Conservation (phyloP, 192 early-diverging fungal genomes). For the Gamsiella multidivaricata region DNA sequence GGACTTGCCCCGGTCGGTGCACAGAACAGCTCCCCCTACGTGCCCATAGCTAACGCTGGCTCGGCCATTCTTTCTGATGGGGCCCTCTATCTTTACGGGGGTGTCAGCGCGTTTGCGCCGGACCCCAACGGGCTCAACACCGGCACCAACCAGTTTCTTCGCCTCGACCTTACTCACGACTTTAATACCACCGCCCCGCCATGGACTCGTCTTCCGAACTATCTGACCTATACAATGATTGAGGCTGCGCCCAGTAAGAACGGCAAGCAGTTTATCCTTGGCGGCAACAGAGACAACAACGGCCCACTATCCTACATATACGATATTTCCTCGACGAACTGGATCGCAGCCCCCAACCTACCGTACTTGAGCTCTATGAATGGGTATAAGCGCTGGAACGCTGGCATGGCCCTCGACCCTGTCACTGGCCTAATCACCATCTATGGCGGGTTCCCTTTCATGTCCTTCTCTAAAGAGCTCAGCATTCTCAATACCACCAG, state of each 20-base stretch:
- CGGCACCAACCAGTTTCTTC: slow-evolving; percentile 28
- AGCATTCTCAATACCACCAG: slow-evolving; percentile 10
- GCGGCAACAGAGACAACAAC: slow-evolving; percentile 29
- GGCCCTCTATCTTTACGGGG: slow-evolving; percentile 35
- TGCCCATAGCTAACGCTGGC: slow-evolving; percentile 19
- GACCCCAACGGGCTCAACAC: background rate
- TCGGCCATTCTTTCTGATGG: slow-evolving; percentile 42
- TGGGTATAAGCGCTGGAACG: slow-evolving; percentile 33
- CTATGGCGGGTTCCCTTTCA: slow-evolving; percentile 17
- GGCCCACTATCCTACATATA: slow-evolving; percentile 32
- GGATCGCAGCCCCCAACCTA: slow-evolving; percentile 13
- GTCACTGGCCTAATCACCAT: slow-evolving; percentile 28
- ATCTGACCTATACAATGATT: slow-evolving; percentile 26
- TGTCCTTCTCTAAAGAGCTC: slow-evolving; percentile 12
- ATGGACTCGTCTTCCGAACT: slow-evolving; percentile 6
- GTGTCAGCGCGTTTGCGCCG: slow-evolving; percentile 17
- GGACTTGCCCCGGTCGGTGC: background rate
- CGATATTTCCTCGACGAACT: background rate
- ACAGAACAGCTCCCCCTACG: slow-evolving; percentile 1
- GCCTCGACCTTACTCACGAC: slow-evolving; percentile 26
- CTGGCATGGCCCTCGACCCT: slow-evolving; percentile 26
- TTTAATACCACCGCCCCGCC: slow-evolving; percentile 20
- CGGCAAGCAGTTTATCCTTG: slow-evolving; percentile 30
- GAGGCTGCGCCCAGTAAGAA: slow-evolving; percentile 12
- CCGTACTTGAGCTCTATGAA: background rate